Conservation (phyloP, 345 rosid species). For the Syzygium aqueum region DNA sequence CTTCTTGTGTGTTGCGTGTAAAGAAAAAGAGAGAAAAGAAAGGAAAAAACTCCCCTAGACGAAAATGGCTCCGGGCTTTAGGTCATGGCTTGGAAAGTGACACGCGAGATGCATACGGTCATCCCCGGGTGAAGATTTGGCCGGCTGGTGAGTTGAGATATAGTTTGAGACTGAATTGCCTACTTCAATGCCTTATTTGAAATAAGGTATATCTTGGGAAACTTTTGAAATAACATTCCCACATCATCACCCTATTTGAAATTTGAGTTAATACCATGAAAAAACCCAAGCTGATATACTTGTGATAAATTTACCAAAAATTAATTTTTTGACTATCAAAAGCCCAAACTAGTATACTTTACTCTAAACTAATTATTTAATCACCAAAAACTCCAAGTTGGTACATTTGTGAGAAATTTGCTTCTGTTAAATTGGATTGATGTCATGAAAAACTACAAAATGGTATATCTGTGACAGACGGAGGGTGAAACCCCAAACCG, state of each 20-base stretch:
- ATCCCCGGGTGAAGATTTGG: not conserved
- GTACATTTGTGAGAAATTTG: too few species aligned
- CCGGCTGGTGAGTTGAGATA: not conserved
- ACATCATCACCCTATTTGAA: not conserved
- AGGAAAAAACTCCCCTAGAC: not conserved
- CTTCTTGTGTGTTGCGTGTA: not conserved
- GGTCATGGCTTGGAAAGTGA: not conserved
- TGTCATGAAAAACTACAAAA: too few species aligned
- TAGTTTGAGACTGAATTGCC: not conserved
- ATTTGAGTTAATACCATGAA: too few species aligned
- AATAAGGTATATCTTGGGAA: not conserved
- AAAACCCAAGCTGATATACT: too few species aligned
- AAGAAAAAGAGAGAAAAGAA: not conserved
- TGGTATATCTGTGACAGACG: too few species aligned
- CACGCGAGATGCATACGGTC: not conserved
- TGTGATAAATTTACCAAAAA: too few species aligned
- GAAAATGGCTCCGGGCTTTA: not conserved
- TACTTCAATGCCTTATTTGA: not conserved
- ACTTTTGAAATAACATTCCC: not conserved
- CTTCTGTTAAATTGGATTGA: too few species aligned
- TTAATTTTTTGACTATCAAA: too few species aligned
- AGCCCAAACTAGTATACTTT: too few species aligned
- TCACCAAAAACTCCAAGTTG: too few species aligned
- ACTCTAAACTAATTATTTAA: too few species aligned
- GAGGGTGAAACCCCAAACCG: too few species aligned